Evolutionary conservation across 345 rosid species (phyloP), one percentile per base, ranked within the genome.

Genomic region (Gossypium rotundifolium): DNA sequence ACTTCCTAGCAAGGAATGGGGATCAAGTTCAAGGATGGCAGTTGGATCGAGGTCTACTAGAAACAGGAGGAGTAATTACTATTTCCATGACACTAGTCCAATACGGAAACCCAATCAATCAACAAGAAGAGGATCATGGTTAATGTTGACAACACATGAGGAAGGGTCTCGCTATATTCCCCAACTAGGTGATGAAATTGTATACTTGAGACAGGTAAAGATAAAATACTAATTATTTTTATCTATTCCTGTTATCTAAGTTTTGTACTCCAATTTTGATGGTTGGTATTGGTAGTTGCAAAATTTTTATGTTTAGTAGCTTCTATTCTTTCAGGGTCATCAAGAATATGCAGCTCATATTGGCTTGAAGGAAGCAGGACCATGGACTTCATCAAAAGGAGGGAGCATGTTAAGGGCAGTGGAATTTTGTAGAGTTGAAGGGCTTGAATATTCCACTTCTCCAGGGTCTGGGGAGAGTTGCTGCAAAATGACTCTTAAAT

Each of bases 381-480:
- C 98, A 74, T 93, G 97, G 98, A 79, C 74, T 71, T 76, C 83
- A 55, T 23, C 86, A 3, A 88, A 86, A 79, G 94, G 86, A 77
- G 94, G 86, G 40, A 79, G 75, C 53, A 82, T 72, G 71, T 74
- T 96, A 73, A 88, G 87, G 76, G 89, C 97, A 25, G 96, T 90
- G 65, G 99, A 96, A 81, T 89, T 86, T 78, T 93, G 99, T 77
- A 84, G 83, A 81, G 87, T 93, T 73, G 97, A 86, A 84, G 76
- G 74, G 64, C 99, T 96, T 17, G 93, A 90, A 77, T 96, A 96
- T 81, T 86, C 96, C 65, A 81, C 91, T n/a, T 81, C 82, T 74
- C 84, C 99, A 40, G 98, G 98, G 73, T 91, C 98, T 71, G 99
- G 99, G 52, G 99, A 96, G 79, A 84, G 95, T 88, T 91, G 99